Percentiles rank a stretch among this genome's conserved stretches.
phyloP scores from a whole-genome alignment of 768 basidiomycete species.

The Lactifluus echinatus region DNA sequence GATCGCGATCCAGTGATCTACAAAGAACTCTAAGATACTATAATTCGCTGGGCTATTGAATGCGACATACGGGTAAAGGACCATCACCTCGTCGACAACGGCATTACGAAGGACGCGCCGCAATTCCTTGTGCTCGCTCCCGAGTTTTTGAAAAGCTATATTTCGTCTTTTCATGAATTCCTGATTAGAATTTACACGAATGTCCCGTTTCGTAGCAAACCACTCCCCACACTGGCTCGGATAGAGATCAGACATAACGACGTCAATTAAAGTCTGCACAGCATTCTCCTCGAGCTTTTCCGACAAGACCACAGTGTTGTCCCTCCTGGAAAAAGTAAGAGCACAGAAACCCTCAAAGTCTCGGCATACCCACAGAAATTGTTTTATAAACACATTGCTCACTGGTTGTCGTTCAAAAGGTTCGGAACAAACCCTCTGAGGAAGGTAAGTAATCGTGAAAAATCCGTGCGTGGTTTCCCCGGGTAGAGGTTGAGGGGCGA shows the following conservation, averaged over 20 bases:
- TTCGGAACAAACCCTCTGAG: background rate
- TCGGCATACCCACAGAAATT: background rate
- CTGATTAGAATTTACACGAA: background rate
- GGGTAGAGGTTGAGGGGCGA: background rate
- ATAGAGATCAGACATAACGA: background rate
- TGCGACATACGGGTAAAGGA: background rate
- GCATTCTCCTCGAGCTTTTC: background rate
- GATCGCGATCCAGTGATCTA: background rate
- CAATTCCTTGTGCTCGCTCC: background rate
- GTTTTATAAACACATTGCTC: background rate
- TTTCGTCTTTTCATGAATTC: background rate
- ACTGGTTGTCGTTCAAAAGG: background rate
- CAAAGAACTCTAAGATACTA: background rate
- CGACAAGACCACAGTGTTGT: background rate
- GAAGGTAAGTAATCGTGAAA: background rate
- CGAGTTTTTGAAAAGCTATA: background rate
- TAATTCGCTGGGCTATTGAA: background rate
- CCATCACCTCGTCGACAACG: background rate
- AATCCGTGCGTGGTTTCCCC: conserved; percentile 21
- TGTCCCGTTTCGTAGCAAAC: background rate
- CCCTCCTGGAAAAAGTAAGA: background rate
- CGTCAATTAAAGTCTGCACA: background rate
- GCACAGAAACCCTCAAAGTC: too few species aligned
- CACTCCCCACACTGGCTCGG: background rate
- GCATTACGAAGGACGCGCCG: background rate